phyloP scores from a whole-genome alignment of 768 basidiomycete genomes.

The Leccinum subgranulosum region DNA sequence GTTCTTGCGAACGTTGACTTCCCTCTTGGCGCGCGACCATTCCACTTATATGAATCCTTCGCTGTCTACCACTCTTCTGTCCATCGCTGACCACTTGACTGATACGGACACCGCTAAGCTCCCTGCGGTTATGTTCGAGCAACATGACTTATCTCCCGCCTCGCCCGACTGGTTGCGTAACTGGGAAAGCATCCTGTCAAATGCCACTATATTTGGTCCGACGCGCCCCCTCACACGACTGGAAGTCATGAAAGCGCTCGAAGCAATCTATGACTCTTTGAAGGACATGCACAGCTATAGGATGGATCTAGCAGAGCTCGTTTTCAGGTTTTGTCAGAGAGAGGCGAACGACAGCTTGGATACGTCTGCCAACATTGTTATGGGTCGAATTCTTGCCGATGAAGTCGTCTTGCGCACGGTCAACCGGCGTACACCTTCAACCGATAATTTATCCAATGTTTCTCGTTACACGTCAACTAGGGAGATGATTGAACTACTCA shows the following conservation, averaged over 20 bases:
- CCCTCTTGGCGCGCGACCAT: constrained; percentile 63
- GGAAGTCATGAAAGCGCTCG: constrained; percentile 55
- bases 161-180: constrained; percentile 68
- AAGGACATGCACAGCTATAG: constrained; percentile 70
- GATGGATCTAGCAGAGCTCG: constrained; percentile 48
- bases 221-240: constrained; percentile 50
- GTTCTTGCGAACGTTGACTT: constrained; percentile 59
- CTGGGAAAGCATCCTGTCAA: constrained; percentile 59
- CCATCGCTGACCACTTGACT: constrained; percentile 64
- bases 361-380: constrained; percentile 27
- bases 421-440: constrained; percentile 32
- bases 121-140: constrained; percentile 58
- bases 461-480: constrained; percentile 17
- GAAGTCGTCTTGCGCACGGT: constrained; percentile 58
- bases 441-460: constrained; percentile 11
- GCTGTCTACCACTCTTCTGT: constrained; percentile 61
- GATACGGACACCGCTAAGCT: constrained; percentile 66
- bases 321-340: constrained; percentile 48
- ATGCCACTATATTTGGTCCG: constrained; percentile 41
- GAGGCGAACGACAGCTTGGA: constrained; percentile 30
- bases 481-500: constrained; percentile 41
- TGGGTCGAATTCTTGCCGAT: constrained; percentile 65
- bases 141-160: constrained; percentile 68
- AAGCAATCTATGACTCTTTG: constrained; percentile 59
- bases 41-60: constrained; percentile 55